These are phyloP conservation scores for Aspergillus oerlinghausenensis DNA, from an alignment of 2,329 filamentous ascomycete genomes.

Conservation along the genomic window DNA sequence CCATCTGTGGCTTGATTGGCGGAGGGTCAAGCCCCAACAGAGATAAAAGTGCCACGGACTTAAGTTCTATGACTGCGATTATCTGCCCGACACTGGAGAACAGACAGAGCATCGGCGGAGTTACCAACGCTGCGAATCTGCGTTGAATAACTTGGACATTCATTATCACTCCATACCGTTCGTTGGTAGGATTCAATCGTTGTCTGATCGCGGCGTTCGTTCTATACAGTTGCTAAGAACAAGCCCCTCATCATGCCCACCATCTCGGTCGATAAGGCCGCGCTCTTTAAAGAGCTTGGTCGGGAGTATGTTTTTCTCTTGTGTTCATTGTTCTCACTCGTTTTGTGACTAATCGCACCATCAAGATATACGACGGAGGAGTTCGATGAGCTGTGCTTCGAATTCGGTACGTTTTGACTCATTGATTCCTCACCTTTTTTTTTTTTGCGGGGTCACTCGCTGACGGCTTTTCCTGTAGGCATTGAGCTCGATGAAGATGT, in stretches of 20 bases:
- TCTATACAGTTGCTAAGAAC: constrained; percentile 17
- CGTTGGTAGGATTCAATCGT: constrained; percentile 4
- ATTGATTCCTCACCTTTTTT: constrained; percentile 3
- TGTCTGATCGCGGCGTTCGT: not conserved
- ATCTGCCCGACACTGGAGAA: not conserved
- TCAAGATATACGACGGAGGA: constrained; percentile 80
- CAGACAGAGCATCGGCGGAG: not conserved
- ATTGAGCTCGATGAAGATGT: constrained; percentile 96
- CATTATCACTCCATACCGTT: not conserved
- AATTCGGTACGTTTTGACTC: constrained; percentile 63
- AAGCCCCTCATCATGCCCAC: constrained; percentile 72
- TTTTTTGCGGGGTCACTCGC: constrained; percentile 22
- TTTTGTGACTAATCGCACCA: constrained; percentile 5
- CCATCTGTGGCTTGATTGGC: constrained; percentile 17
- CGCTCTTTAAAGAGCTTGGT: constrained; percentile 87
- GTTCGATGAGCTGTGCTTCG: constrained; percentile 97
- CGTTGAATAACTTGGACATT: not conserved
- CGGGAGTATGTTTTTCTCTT: constrained; percentile 60
- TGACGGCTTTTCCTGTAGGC: constrained; percentile 38
- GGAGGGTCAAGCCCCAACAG: constrained; percentile 20
- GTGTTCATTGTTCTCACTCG: constrained; percentile 11
- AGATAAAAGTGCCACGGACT: constrained; percentile 10
- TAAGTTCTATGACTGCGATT: not conserved
- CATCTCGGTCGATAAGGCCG: constrained; percentile 93
- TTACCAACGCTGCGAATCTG: not conserved